Conservation (phyloP, 2,329 filamentous ascomycete genomes). For the Talaromyces rugulosus region DNA sequence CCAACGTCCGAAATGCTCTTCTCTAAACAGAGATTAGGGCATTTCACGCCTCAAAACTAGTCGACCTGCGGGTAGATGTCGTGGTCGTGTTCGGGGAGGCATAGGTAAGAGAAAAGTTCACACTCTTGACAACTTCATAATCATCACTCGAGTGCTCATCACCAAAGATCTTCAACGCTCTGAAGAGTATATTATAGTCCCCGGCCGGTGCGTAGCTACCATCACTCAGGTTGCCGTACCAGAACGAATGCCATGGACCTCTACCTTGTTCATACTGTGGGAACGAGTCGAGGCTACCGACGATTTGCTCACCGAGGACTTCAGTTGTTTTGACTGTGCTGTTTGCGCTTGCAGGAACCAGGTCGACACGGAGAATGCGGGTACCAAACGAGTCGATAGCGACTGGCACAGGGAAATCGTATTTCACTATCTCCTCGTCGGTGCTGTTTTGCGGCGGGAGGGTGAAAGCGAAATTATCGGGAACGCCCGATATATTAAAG, state of each 20-base stretch:
- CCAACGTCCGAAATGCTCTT: not conserved
- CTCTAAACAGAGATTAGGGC: not conserved
- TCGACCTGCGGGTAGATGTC: not conserved
- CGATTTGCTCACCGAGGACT: conserved; percentile 7
- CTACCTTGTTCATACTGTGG: not conserved
- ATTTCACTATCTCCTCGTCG: conserved; percentile 5
- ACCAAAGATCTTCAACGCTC: conserved; percentile 26
- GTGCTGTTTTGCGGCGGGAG: conserved; percentile 9
- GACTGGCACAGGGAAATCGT: conserved; percentile 7
- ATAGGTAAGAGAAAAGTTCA: conserved; percentile 18
- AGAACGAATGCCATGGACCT: conserved; percentile 4
- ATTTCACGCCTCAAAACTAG: not conserved
- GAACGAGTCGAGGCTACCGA: conserved; percentile 3
- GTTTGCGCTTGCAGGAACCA: not conserved
- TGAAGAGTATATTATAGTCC: conserved; percentile 22
- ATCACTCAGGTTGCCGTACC: conserved; percentile 22
- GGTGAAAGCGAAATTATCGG: conserved; percentile 4
- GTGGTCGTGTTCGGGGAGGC: not conserved
- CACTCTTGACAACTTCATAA: conserved; percentile 21
- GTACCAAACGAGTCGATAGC: conserved; percentile 3
- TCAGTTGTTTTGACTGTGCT: conserved; percentile 3
- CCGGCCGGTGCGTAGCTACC: conserved; percentile 23
- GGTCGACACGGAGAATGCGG: conserved; percentile 8
- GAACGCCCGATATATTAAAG: not conserved
- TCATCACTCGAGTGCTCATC: conserved; percentile 19